Percentiles rank a stretch among this genome's conserved stretches.
These are phyloP conservation scores for Rutidosis leptorrhynchoides DNA, from an alignment of 129 eudicot genomes.

Conservation along the genomic window DNA sequence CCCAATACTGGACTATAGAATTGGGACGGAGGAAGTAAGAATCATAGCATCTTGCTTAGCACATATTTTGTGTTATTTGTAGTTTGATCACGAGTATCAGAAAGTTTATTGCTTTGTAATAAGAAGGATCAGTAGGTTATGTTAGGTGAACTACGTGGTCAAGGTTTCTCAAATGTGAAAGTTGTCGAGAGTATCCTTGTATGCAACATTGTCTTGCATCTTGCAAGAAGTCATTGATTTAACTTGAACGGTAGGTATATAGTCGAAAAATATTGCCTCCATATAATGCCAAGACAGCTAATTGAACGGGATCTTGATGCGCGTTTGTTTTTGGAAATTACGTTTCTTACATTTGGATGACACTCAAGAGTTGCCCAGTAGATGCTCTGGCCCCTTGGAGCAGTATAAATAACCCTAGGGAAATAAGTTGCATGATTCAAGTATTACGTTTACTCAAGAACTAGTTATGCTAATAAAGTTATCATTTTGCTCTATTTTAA, in stretches of 20 bases:
- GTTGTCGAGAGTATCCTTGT: background rate
- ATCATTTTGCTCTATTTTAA: slow-evolving; percentile 2
- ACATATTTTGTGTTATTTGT: background rate
- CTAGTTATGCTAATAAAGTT: background rate
- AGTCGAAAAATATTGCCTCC: background rate
- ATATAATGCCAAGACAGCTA: background rate
- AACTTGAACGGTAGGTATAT: background rate
- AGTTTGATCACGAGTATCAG: background rate
- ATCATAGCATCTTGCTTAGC: background rate
- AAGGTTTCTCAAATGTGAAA: background rate
- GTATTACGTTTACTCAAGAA: background rate
- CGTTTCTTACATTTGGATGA: background rate
- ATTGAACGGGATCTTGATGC: background rate
- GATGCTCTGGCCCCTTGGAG: background rate
- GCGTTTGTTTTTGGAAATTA: background rate
- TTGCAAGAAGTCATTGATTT: background rate
- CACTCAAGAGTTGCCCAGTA: background rate
- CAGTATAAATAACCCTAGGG: background rate
- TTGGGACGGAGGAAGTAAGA: too few species aligned
- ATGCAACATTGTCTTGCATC: background rate
- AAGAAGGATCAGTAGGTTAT: background rate
- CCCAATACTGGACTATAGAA: too few species aligned
- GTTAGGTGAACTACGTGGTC: background rate
- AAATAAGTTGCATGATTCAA: background rate
- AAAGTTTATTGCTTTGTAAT: background rate